These are phyloP conservation scores for Heliosperma pusillum DNA, from an alignment of 148 eudicot genomes.

Conservation along the genomic window DNA sequence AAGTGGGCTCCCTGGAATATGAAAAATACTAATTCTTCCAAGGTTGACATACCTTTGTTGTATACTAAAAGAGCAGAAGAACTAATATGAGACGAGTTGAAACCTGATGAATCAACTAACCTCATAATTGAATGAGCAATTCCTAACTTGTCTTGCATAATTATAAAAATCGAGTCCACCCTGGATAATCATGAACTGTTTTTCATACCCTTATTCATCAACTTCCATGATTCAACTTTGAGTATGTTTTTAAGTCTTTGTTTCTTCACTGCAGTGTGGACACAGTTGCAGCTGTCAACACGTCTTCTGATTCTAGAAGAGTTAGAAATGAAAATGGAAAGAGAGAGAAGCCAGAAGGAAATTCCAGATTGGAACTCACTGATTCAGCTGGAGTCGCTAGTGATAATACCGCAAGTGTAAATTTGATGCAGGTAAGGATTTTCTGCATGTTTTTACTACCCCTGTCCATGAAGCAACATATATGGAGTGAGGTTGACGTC, in stretches of 20 bases:
- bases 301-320: conserved; percentile 24
- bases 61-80: neutral
- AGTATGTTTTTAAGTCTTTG: neutral
- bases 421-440: conserved; percentile 45
- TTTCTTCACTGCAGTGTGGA: conserved; percentile 37
- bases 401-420: conserved; percentile 53
- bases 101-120: neutral
- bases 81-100: neutral
- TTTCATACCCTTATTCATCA: neutral
- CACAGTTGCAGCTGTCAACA: conserved; percentile 18
- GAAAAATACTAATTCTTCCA: no score
- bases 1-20: no score
- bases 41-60: no score
- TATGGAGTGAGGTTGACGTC: neutral
- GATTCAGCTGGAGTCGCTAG: conserved; percentile 45
- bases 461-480: no score
- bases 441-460: neutral
- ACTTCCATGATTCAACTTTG: neutral
- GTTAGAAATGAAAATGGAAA: conserved; percentile 32
- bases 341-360: conserved; percentile 32
- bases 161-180: neutral
- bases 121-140: neutral
- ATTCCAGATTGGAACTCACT: conserved; percentile 37
- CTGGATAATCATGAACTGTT: neutral
- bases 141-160: neutral